A percentile compares a stretch with the other conserved stretches of the same genome.
Conservation (phyloP, 495 filamentous ascomycete species). For the Elaphomyces granulatus region DNA sequence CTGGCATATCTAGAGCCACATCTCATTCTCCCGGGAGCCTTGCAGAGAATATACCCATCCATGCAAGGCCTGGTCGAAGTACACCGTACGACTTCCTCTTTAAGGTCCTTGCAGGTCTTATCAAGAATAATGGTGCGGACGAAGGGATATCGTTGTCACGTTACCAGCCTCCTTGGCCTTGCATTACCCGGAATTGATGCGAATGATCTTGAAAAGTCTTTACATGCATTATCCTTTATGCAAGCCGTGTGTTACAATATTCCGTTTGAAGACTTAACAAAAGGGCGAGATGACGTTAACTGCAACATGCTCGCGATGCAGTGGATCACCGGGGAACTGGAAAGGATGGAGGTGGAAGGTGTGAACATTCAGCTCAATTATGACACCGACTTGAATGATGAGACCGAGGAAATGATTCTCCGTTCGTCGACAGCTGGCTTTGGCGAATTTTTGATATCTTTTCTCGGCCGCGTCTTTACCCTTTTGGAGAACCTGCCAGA, state of each 20-base stretch:
- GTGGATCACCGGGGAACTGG: constrained; percentile 90
- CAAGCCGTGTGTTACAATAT: constrained; percentile 92
- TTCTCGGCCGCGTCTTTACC: constrained; percentile 89
- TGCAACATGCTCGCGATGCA: constrained; percentile 68
- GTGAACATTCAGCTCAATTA: constrained; percentile 77
- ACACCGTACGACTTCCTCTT: constrained; percentile 86
- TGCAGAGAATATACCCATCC: constrained; percentile 93
- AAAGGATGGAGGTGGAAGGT: constrained; percentile 80
- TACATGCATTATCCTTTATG: constrained; percentile 87
- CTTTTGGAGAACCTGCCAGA: constrained; percentile 92
- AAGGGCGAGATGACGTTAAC: constrained; percentile 51
- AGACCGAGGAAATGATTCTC: constrained; percentile 77
- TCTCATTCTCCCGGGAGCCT: constrained; percentile 80
- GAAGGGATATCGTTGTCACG: constrained; percentile 87
- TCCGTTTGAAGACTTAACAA: constrained; percentile 71
- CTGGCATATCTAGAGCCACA: constrained; percentile 83
- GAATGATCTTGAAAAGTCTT: constrained; percentile 92
- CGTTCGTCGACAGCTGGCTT: constrained; percentile 94
- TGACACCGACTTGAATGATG: constrained; percentile 61
- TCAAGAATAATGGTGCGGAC: constrained; percentile 78
- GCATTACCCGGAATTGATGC: constrained; percentile 93
- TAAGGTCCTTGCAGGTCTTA: constrained; percentile 78
- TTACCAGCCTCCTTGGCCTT: constrained; percentile 81
- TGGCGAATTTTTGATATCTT: constrained; percentile 76
- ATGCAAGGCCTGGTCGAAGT: constrained; percentile 95